phyloP scores from a whole-genome alignment of 2,329 filamentous ascomycete genomes.

The Pyrenophora graminea region DNA sequence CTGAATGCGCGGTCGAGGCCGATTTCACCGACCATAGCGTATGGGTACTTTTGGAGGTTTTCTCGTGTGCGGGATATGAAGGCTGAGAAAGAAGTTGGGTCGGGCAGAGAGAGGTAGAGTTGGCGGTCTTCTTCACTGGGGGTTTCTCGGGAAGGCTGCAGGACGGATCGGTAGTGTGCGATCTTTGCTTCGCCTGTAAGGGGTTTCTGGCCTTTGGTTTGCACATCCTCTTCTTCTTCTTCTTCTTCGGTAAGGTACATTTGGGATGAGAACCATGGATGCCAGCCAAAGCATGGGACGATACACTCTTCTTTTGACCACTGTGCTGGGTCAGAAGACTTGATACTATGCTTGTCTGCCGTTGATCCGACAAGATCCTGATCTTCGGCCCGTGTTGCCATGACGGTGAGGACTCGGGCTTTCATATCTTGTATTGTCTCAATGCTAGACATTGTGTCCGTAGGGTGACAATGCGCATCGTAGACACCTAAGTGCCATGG shows the following conservation, averaged over 20 bases:
- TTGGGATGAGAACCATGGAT: conserved; percentile 83
- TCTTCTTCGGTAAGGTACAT: conserved; percentile 55
- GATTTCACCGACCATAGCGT: conserved; percentile 75
- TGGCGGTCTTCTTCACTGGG: conserved; percentile 47
- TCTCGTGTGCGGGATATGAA: conserved; percentile 62
- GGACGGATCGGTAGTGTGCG: conserved; percentile 68
- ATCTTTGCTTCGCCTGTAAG: conserved; percentile 53
- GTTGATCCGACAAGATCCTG: conserved; percentile 71
- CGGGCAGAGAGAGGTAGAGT: conserved; percentile 58
- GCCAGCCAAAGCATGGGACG: conserved; percentile 81
- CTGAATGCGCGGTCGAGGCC: conserved; percentile 79
- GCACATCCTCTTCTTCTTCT: background rate
- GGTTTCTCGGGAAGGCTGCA: conserved; percentile 54
- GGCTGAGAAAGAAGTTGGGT: conserved; percentile 62
- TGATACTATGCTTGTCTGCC: conserved; percentile 60
- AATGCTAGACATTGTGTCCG: conserved; percentile 71
- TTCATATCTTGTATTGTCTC: conserved; percentile 66
- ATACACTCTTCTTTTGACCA: conserved; percentile 51
- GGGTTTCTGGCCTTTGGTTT: conserved; percentile 47
- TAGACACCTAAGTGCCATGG: conserved; percentile 74
- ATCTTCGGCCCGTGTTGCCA: conserved; percentile 77
- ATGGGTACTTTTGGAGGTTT: conserved; percentile 61
- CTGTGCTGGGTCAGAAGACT: conserved; percentile 27
- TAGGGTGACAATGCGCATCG: conserved; percentile 85
- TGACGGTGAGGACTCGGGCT: conserved; percentile 68